Evolutionary conservation across 176 grass and related monocot genomes (phyloP).

Genomic region (Triticum turgidum): DNA sequence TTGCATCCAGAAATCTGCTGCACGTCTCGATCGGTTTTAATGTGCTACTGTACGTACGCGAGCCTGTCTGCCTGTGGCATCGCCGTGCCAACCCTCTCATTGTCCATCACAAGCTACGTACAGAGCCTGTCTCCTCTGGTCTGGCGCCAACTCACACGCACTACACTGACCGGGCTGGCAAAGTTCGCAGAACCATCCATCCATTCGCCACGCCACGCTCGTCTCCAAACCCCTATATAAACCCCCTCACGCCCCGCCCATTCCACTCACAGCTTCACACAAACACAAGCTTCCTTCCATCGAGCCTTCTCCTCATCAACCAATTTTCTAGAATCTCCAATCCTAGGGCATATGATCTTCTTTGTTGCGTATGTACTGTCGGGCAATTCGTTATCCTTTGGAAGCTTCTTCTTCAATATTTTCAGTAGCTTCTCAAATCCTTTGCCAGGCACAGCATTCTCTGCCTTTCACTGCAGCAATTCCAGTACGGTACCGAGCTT

Average conservation of each 20-base stretch:
- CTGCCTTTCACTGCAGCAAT: too few relatives aligned
- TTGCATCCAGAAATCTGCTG: slow-evolving; percentile 17
- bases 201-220: neutral
- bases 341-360: too few relatives aligned
- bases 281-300: neutral
- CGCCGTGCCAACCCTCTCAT: neutral
- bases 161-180: neutral
- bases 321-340: neutral
- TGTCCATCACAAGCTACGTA: slow-evolving; percentile 19
- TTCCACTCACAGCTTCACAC: slow-evolving; percentile 13
- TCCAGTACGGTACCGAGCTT: too few relatives aligned
- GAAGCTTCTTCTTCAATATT: too few relatives aligned
- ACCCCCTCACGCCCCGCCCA: slow-evolving; percentile 9
- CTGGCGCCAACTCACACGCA: slow-evolving; percentile 65
- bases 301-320: too few relatives aligned
- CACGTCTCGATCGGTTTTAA: slow-evolving; percentile 16
- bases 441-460: too few relatives aligned
- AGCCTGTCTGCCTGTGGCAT: neutral
- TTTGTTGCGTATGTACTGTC: too few relatives aligned
- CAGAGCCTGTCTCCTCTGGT: slow-evolving; percentile 12
- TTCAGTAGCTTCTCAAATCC: too few relatives aligned
- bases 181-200: slow-evolving; percentile 29
- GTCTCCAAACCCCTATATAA: slow-evolving; percentile 61
- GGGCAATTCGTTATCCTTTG: too few relatives aligned
- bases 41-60: neutral